phyloP scores from a whole-genome alignment of 208 protist genomes.

The Acanthamoeba sp. region DNA sequence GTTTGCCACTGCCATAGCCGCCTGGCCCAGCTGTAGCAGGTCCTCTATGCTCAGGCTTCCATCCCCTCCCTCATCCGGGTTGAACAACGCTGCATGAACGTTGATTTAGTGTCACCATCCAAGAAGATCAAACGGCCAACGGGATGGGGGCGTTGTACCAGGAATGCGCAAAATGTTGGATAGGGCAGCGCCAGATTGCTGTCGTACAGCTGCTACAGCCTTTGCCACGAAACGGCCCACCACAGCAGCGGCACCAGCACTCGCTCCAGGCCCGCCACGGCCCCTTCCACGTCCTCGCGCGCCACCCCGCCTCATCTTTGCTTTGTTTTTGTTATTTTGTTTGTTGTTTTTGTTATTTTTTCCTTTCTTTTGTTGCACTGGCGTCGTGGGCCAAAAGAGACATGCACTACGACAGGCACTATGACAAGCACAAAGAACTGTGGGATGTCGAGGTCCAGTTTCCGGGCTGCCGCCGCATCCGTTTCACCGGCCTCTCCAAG shows the following conservation, averaged over 20 bases:
- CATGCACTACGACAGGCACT: too few species aligned
- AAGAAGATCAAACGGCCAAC: background rate
- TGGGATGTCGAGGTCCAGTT: too few species aligned
- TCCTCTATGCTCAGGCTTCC: background rate
- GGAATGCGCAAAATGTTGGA: background rate
- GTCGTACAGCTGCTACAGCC: background rate
- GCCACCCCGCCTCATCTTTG: background rate
- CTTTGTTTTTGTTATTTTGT: too few species aligned
- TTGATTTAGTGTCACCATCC: background rate
- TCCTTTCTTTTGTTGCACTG: too few species aligned
- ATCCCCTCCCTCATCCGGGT: background rate
- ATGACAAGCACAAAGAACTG: too few species aligned
- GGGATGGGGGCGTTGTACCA: background rate
- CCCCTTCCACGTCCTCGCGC: background rate
- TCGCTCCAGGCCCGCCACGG: background rate
- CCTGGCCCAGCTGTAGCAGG: background rate
- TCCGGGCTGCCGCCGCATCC: too few species aligned
- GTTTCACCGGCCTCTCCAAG: too few species aligned
- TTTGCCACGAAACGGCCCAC: background rate
- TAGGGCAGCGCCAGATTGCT: background rate
- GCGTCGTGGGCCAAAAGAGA: too few species aligned
- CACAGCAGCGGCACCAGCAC: background rate
- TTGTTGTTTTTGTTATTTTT: too few species aligned
- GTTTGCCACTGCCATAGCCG: background rate
- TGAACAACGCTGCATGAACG: background rate